Base-by-base conservation (phyloP, 495 filamentous ascomycete species). In the Rhizodiscina lignyota region DNA sequence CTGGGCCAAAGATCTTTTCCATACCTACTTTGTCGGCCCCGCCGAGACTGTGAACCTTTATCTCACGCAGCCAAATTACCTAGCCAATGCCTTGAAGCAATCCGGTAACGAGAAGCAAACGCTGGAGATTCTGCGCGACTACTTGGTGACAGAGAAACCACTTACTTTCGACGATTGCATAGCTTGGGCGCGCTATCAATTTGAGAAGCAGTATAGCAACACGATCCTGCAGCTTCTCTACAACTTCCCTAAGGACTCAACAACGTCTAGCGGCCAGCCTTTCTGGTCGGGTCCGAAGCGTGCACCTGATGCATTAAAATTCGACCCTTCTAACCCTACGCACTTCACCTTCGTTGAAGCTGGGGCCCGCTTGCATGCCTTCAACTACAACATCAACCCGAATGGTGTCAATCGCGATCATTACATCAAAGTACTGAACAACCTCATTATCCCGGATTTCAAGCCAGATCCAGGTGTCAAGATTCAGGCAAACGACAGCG, bases 201-300 rank as follows among this genome's bases (percentile, higher is more conserved):
- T 99, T 44, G 91, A 99, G 63, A 81, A 77, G 56, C 83, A 94
- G 55, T 99, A 87, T 60, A 91, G 91, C 62, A 91, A 99, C 50
- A 81, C 80, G 18, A 94, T 99, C 37, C 83, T 91, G 52, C 91
- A 99, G 51, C 65, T 99, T 28, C 68, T 99, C 6, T 92, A 80
- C 67, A 99, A 94, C 62, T 99, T 99, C 63, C 91, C 89, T 28
- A 87, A 86, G 52, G 89, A 96, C 53, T 80, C 86, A 0, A 69
- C 64, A 23, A 93, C 89, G 2, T 85, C 83, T 21, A 78, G 70
- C 16, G 89, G 91, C 26, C 77, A 86, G 37, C 80, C 72, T 1
- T 99, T 99, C 66, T 99, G 91, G 91, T 94, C 87, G 36, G 91
- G 91, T 28, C 91, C 91, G 15, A 99, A 99, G 70, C 83, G 91